Conservation (phyloP, 2,329 filamentous ascomycete genomes). For the Trichoderma afroharzianum region DNA sequence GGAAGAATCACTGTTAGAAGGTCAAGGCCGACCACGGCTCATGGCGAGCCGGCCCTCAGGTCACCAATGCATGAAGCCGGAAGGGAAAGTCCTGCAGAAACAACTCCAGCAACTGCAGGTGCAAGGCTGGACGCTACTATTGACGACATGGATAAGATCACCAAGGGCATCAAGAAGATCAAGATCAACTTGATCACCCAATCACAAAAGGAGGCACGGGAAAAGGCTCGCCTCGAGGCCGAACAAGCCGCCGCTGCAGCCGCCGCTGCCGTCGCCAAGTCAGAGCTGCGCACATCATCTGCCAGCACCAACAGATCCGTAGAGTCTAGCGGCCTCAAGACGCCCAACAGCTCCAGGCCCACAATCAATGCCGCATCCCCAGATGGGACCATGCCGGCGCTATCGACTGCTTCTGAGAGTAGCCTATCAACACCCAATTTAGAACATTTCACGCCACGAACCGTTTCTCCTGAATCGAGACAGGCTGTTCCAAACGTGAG, state of each 20-base stretch:
- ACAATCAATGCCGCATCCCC: not conserved
- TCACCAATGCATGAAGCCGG: conserved; percentile 35
- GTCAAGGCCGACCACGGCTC: conserved; percentile 47
- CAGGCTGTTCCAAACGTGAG: conserved; percentile 26
- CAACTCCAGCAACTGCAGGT: conserved; percentile 12
- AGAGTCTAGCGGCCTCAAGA: conserved; percentile 5
- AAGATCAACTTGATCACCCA: conserved; percentile 60
- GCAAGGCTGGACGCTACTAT: conserved; percentile 15
- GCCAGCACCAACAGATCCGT: conserved; percentile 3
- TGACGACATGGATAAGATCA: conserved; percentile 52
- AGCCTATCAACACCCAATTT: conserved; percentile 26
- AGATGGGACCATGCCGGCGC: conserved; percentile 21
- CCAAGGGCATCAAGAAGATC: conserved; percentile 58
- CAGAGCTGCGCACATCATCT: not conserved
- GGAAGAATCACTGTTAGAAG: conserved; percentile 55
- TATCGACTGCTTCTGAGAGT: conserved; percentile 22
- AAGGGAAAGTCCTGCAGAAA: conserved; percentile 31
- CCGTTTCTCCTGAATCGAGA: conserved; percentile 23
- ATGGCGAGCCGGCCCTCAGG: conserved; percentile 38
- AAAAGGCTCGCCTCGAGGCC: conserved; percentile 30
- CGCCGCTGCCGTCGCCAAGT: not conserved
- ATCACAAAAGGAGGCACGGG: conserved; percentile 53
- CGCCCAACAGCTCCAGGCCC: not conserved
- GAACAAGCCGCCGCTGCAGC: conserved; percentile 16
- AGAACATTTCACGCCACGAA: conserved; percentile 23